A percentile compares a stretch with the other conserved stretches of the same genome.
Conservation (phyloP, 495 filamentous ascomycete genomes). For the Penicillium canariense region DNA sequence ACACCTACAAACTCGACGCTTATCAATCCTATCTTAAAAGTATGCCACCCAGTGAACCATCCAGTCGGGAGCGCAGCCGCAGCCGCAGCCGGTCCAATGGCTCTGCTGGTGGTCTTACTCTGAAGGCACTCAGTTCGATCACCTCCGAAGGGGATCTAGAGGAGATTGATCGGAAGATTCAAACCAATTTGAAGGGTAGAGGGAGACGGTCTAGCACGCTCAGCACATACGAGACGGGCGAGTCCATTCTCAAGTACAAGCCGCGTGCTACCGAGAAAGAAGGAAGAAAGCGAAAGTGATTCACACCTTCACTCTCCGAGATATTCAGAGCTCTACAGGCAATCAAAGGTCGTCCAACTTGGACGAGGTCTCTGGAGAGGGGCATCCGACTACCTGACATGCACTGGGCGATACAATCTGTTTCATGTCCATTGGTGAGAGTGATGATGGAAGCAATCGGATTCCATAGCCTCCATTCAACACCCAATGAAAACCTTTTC, state of each 20-base stretch:
- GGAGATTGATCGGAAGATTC: constrained; percentile 75
- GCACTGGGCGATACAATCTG: not conserved
- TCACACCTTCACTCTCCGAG: not conserved
- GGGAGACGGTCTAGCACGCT: constrained; percentile 42
- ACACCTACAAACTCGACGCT: constrained; percentile 41
- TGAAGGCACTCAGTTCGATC: constrained; percentile 63
- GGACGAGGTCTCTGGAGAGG: not conserved
- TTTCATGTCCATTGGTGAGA: not conserved
- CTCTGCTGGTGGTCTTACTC: constrained; percentile 46
- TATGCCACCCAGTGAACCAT: constrained; percentile 31
- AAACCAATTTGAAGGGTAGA: constrained; percentile 69
- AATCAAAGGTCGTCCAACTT: not conserved
- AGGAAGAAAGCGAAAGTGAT: constrained; percentile 21
- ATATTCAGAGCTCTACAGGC: not conserved
- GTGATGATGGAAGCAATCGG: too few species aligned
- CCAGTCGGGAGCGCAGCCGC: constrained; percentile 65
- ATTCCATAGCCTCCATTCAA: too few species aligned
- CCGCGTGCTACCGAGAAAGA: constrained; percentile 2
- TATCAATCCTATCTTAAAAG: constrained; percentile 33
- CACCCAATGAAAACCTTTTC: not conserved
- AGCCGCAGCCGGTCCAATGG: constrained; percentile 60
- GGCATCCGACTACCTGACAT: not conserved
- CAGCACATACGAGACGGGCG: constrained; percentile 21
- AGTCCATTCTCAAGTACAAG: constrained; percentile 25
- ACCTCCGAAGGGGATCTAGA: constrained; percentile 68